Percentiles rank a stretch among this genome's conserved stretches.
Evolutionary conservation across 345 rosid genomes (phyloP).

Genomic region (Eucalyptus virginea): DNA sequence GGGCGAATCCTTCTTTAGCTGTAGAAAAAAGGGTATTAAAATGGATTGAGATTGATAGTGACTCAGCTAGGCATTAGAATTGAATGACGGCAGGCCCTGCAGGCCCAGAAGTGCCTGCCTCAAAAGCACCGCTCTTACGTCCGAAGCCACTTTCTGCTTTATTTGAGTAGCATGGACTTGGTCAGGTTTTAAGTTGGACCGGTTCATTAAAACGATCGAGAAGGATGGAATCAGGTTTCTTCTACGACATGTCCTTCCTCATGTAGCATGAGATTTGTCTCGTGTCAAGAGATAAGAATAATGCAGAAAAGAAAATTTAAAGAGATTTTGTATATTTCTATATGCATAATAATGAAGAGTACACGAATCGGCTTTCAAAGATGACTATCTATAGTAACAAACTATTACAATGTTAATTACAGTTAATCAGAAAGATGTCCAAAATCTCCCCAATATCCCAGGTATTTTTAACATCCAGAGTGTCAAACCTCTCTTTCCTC

Average conservation of each 20-base stretch:
- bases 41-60: not conserved
- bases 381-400: not conserved
- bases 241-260: not conserved
- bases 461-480: rapidly evolving
- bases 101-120: not conserved
- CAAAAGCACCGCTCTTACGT: not conserved
- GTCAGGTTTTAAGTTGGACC: not conserved
- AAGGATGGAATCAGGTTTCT: not conserved
- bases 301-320: too few relatives aligned
- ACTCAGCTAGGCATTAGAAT: not conserved
- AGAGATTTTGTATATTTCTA: too few relatives aligned
- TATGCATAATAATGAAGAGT: not conserved
- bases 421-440: not conserved
- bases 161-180: not conserved
- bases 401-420: not conserved
- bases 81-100: not conserved
- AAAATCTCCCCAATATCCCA: not conserved
- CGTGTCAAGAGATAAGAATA: not conserved
- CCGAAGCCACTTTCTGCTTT: not conserved
- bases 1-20: not conserved
- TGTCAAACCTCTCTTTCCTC: not conserved
- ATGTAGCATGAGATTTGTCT: not conserved
- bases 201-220: not conserved
- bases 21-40: not conserved
- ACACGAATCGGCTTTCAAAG: rapidly evolving